Base-by-base conservation (phyloP, 2,329 filamentous ascomycete species). In the Talaromyces pinophilus region DNA sequence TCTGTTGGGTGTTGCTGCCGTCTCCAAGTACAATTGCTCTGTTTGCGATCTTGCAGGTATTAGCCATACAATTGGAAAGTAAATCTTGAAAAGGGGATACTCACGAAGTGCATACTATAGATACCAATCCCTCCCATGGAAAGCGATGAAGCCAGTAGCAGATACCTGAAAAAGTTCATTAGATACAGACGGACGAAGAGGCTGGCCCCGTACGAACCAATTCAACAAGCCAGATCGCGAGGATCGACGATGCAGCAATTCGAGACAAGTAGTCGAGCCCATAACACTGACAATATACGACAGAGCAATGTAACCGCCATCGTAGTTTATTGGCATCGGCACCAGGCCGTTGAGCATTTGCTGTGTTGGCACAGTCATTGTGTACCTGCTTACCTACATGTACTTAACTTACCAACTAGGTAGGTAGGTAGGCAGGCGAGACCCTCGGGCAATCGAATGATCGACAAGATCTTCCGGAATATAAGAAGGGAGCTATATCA, bases 61-160 rank as follows among this genome's bases (percentile, higher is more conserved):
- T 19, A 60, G 57, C 5, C 5, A 42, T 8, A 5, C 38, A 17
- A 28, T 4, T 28, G 19, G n/a, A 8, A 17, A 3, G 5, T 44
- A 3, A 13, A 30, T 40, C 15, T 42, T 28, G 30, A 1, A 5
- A 8, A 62, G 22, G 90, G 85, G 75, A 95, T 94, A 25, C 92
- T 92, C 70, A 95, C 90, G 72, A 91, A 94, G 75, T 95, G 92
- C 90, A 91, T 91, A 72, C 86, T 90, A 89, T 88, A 92, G 67
- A 91, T 91, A 46, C 89, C 83, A 68, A 92, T 87, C 2, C 88
- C 90, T 7, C 90, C 90, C 89, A 92, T 92, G 2, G 87, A 86
- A 30, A 91, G 80, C 4, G 90, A 86, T 5, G 90, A 86, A 42
- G 85, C 85, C 13, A 88, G 71, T 2, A 92, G 81, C 1, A 91